Evolutionary conservation across 345 rosid species (phyloP), one percentile per base, ranked within the genome.

Genomic region (Durio zibethinus): DNA sequence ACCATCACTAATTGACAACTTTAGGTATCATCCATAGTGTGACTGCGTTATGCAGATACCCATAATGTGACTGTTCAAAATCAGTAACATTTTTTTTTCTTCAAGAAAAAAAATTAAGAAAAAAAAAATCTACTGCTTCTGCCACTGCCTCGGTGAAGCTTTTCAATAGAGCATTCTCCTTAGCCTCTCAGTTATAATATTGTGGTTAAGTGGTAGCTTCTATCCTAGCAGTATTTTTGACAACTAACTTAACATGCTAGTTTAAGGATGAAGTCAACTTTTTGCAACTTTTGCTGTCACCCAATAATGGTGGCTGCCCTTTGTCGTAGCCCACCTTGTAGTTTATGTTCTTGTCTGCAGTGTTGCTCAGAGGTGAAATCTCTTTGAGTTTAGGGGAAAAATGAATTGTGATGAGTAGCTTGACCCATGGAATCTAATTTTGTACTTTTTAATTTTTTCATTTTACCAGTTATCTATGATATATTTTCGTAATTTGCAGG

Each of bases 401-500:
- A n/a, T 57, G 66, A 23, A 40, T 38, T 73, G 15, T 38, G 53
- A 38, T 15, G 76, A 73, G 35, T 40, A 38, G 47, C 18, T 40
- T 57, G 66, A 42, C 14, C 36, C 48, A 15, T 57, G 33, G 11
- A 73, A 14, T 40, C 33, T 7, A 36, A 23, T 33, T 50, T 69
- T 82, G 35, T 52, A 8, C 29, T 63, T 79, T 77, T 54, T 25
- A 27, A 15, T 20, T 29, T 65, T 73, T 43, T 54, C 54, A 27
- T 21, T 27, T 10, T 23, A 36, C 18, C 16, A 36, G 74, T 59
- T 36, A 7, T 56, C 40, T 35, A 2, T 48, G 36, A 15, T 16
- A 74, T 73, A 7, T 38, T 35, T 73, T 76, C 14, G 6, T 75
- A 27, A 74, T 82, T 83, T 83, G 87, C 97, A 96, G 99, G 97